These are phyloP conservation scores for Austroboletus niveus DNA, from an alignment of 1,284 basidiomycete species.

Conservation along the genomic window DNA sequence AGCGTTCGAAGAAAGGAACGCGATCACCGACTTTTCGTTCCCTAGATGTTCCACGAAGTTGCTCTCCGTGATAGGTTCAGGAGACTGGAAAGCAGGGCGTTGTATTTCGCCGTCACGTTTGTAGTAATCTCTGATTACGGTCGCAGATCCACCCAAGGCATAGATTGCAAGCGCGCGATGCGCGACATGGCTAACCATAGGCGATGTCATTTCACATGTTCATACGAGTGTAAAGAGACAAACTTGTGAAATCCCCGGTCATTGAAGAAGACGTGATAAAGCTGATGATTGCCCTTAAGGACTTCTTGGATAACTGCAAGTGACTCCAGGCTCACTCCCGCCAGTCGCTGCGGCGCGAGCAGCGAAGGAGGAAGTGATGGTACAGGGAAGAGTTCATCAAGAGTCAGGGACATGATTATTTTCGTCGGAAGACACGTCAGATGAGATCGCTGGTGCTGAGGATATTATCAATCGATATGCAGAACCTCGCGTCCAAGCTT, in stretches of 20 bases:
- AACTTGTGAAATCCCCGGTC: conserved; percentile 29
- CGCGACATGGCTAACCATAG: too few relatives aligned
- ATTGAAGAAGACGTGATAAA: conserved; percentile 29
- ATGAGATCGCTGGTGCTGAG: too few relatives aligned
- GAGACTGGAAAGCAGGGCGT: conserved; percentile 35
- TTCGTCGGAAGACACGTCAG: too few relatives aligned
- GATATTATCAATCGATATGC: too few relatives aligned
- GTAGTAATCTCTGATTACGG: conserved; percentile 39
- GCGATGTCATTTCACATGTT: conserved; percentile 37
- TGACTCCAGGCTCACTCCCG: conserved; percentile 22
- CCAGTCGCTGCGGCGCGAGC: conserved; percentile 26
- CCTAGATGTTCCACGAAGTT: conserved; percentile 46
- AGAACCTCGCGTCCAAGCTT: too few relatives aligned
- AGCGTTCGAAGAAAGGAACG: background rate
- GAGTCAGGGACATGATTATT: background rate
- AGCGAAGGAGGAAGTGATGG: conserved; percentile 26
- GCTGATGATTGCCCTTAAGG: conserved; percentile 28
- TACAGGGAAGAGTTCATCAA: conserved; percentile 23
- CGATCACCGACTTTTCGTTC: conserved; percentile 36
- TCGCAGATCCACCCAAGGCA: conserved; percentile 37
- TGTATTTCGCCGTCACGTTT: conserved; percentile 33
- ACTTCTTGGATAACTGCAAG: conserved; percentile 20
- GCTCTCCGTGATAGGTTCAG: conserved; percentile 35
- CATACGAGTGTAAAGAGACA: background rate
- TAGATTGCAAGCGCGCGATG: conserved; percentile 46